Evolutionary conservation across 78 protist genomes (phyloP).

Genomic region (slime mould (Dictyostelium discoideum)): DNA sequence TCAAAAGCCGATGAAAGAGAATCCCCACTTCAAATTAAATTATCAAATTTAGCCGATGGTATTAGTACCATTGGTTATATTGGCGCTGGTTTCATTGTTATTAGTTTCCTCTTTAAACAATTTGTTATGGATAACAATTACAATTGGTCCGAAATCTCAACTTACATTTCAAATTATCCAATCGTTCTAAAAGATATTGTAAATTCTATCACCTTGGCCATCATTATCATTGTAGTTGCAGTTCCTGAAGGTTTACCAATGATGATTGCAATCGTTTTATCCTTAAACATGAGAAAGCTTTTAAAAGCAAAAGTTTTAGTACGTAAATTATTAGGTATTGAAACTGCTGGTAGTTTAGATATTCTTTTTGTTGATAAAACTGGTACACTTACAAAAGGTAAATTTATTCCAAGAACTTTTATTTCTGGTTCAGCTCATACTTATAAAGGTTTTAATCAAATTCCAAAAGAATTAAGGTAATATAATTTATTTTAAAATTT

Average conservation of each 20-base stretch:
- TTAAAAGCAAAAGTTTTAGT: constrained; percentile 85
- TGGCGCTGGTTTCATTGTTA: constrained; percentile 82
- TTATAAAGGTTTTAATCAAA: constrained; percentile 57
- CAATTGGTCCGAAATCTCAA: constrained; percentile 18
- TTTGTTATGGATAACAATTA: constrained; percentile 80
- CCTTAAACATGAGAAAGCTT: constrained; percentile 85
- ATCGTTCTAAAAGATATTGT: constrained; percentile 82
- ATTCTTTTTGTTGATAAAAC: constrained; percentile 86
- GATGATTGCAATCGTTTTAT: constrained; percentile 88
- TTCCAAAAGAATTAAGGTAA: constrained; percentile 68
- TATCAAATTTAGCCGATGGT: constrained; percentile 74
- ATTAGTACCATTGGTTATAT: constrained; percentile 82
- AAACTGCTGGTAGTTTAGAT: constrained; percentile 86
- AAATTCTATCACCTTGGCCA: constrained; percentile 82
- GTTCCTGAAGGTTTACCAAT: constrained; percentile 88
- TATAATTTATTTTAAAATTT: too few species aligned
- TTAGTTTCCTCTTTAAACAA: constrained; percentile 85
- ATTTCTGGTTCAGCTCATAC: constrained; percentile 64
- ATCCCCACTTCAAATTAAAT: constrained; percentile 84
- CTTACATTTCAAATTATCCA: constrained; percentile 62
- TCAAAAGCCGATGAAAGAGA: constrained; percentile 81
- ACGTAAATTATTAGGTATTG: constrained; percentile 85
- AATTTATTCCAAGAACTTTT: constrained; percentile 70
- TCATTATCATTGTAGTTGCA: constrained; percentile 87
- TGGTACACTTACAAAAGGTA: constrained; percentile 88